Percentiles rank a stretch among this genome's conserved stretches.
Evolutionary conservation across 345 rosid genomes (phyloP).

Genomic region (Erucastrum elatum): DNA sequence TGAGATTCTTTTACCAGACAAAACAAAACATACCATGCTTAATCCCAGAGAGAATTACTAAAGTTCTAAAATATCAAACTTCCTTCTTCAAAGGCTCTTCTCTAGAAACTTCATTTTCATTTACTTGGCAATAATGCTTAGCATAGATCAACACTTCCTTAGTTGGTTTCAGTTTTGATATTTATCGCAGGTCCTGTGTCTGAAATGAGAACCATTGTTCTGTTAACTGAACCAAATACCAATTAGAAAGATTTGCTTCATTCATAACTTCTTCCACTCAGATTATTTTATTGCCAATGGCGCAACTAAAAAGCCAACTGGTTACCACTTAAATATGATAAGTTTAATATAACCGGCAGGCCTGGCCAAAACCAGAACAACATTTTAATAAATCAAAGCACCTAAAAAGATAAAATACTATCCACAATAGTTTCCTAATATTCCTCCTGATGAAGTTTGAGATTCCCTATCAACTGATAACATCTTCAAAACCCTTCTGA

Average conservation of each 20-base stretch:
- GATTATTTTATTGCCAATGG: not conserved
- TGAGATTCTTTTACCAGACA: too few relatives aligned
- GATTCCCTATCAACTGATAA: conserved; percentile 1
- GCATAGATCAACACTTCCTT: too few relatives aligned
- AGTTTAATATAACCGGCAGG: not conserved
- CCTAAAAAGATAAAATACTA: not conserved
- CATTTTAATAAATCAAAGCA: not conserved
- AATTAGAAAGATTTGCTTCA: not conserved
- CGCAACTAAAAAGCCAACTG: not conserved
- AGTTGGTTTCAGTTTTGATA: too few relatives aligned
- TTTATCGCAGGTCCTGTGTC: too few relatives aligned
- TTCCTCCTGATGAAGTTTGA: conserved; percentile 4
- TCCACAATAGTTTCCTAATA: not conserved
- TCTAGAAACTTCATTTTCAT: too few relatives aligned
- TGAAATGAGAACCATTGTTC: too few relatives aligned
- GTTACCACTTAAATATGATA: not conserved
- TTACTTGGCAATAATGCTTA: too few relatives aligned
- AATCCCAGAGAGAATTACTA: too few relatives aligned
- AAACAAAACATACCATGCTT: too few relatives aligned
- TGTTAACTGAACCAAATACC: not conserved
- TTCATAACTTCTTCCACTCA: not conserved
- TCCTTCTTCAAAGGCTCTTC: too few relatives aligned
- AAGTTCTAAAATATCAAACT: too few relatives aligned
- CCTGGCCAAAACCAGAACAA: not conserved
- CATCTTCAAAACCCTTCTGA: conserved; percentile 9